Conservation (phyloP, 306 rosid species). For the Dalbergia cultrata region DNA sequence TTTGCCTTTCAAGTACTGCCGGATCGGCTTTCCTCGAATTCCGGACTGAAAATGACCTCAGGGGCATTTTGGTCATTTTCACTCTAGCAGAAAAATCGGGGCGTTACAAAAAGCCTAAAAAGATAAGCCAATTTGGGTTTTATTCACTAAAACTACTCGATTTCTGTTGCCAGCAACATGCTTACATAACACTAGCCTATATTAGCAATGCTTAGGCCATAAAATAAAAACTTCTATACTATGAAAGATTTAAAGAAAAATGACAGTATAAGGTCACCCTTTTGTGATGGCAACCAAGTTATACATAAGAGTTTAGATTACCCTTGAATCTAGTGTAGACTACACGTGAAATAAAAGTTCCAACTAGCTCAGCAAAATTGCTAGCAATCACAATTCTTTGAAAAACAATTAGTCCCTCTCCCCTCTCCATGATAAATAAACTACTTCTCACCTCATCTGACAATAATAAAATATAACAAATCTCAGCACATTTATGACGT, state of each 20-base stretch:
- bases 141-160: not conserved
- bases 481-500: conserved; percentile 12
- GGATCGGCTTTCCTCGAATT: too few species aligned
- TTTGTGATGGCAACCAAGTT: not conserved
- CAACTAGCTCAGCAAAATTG: conserved; percentile 27
- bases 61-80: too few species aligned
- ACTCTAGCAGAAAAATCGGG: too few species aligned
- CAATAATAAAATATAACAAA: conserved; percentile 38
- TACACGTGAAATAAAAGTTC: conserved; percentile 2
- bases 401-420: conserved; percentile 28
- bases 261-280: not conserved
- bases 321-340: too few species aligned
- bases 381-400: not conserved
- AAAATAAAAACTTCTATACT: too few species aligned
- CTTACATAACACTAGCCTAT: too few species aligned
- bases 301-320: not conserved
- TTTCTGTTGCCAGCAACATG: too few species aligned
- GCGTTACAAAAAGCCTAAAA: too few species aligned
- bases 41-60: too few species aligned
- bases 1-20: too few species aligned
- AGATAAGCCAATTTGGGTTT: not conserved
- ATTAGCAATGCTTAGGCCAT: too few species aligned
- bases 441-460: conserved; percentile 30
- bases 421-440: conserved; percentile 1
- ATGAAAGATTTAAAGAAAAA: not conserved